Evolutionary conservation across 2,329 filamentous ascomycete species (phyloP).

Genomic region (Aspergillus hortae): DNA sequence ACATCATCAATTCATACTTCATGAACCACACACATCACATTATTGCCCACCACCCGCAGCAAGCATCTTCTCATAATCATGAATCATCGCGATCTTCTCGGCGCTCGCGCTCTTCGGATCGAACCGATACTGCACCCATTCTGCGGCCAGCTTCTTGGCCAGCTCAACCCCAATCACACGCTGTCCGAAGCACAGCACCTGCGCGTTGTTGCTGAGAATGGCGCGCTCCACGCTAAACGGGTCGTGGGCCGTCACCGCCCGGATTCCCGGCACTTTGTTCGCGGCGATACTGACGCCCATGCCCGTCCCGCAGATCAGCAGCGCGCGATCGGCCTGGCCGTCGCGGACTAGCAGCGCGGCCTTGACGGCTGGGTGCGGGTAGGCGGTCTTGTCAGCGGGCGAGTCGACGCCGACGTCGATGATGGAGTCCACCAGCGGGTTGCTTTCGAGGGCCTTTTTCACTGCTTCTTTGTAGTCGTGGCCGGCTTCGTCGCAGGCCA

Average conservation of each 20-base stretch:
- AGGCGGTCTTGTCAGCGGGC: slow-evolving; percentile 67
- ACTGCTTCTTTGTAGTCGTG: slow-evolving; percentile 71
- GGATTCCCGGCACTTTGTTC: slow-evolving; percentile 75
- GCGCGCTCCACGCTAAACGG: slow-evolving; percentile 74
- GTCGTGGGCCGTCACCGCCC: slow-evolving; percentile 81
- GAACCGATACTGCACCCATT: slow-evolving; percentile 76
- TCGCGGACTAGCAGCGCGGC: slow-evolving; percentile 52
- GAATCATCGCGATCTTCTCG: slow-evolving; percentile 49
- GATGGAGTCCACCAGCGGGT: slow-evolving; percentile 61
- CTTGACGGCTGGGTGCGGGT: slow-evolving; percentile 69
- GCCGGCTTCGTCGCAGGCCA: slow-evolving; percentile 66
- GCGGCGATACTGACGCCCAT: slow-evolving; percentile 78
- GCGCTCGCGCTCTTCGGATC: slow-evolving; percentile 60
- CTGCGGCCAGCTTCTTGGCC: slow-evolving; percentile 66
- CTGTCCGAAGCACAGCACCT: slow-evolving; percentile 79
- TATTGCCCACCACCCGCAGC: background rate
- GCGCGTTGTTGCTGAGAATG: slow-evolving; percentile 74
- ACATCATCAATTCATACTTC: background rate
- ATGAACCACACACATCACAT: background rate
- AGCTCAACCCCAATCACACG: slow-evolving; percentile 73
- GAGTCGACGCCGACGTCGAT: slow-evolving; percentile 67
- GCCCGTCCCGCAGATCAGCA: slow-evolving; percentile 73
- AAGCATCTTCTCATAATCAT: slow-evolving; percentile 25
- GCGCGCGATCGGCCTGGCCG: slow-evolving; percentile 62
- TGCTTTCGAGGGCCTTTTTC: slow-evolving; percentile 63